A percentile compares a stretch with the other conserved stretches of the same genome.
Conservation (phyloP, 2,329 filamentous ascomycete species). For the Nemania abortiva region DNA sequence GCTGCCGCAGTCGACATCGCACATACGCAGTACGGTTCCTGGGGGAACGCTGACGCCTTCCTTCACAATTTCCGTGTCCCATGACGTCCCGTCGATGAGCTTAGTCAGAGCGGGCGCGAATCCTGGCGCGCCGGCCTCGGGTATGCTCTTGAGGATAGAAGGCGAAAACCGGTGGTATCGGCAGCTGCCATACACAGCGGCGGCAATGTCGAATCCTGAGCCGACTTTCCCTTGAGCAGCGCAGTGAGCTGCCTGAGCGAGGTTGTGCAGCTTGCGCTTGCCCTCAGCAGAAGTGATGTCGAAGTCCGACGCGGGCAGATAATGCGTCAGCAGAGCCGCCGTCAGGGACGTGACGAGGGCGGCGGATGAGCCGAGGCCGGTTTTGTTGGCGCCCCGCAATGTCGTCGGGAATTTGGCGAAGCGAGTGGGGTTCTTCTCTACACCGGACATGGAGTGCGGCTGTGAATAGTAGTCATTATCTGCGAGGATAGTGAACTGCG, state of each 20-base stretch:
- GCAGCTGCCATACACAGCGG: constrained; percentile 91
- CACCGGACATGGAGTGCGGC: constrained; percentile 55
- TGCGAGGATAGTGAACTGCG: constrained; percentile 87
- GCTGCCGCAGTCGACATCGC: constrained; percentile 93
- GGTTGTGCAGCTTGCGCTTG: constrained; percentile 81
- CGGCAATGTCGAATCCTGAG: constrained; percentile 94
- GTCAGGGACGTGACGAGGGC: constrained; percentile 92
- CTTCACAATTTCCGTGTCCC: constrained; percentile 84
- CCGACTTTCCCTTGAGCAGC: constrained; percentile 97
- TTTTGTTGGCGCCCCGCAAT: constrained; percentile 88
- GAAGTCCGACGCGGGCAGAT: constrained; percentile 70
- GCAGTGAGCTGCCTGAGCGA: constrained; percentile 93
- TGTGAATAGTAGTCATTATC: constrained; percentile 98
- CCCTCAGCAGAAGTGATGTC: constrained; percentile 67
- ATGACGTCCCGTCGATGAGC: constrained; percentile 73
- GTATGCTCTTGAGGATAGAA: constrained; percentile 73
- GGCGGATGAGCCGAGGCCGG: constrained; percentile 92
- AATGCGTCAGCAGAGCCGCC: constrained; percentile 80
- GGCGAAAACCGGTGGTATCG: constrained; percentile 94
- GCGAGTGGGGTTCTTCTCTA: constrained; percentile 55
- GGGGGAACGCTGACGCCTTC: constrained; percentile 76
- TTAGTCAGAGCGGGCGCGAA: constrained; percentile 75
- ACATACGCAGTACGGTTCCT: constrained; percentile 87
- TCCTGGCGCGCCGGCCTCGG: constrained; percentile 72
- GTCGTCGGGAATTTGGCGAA: constrained; percentile 85